These are phyloP conservation scores for Penicillium psychrofluorescens DNA, from an alignment of 495 filamentous ascomycete species.

Conservation along the genomic window DNA sequence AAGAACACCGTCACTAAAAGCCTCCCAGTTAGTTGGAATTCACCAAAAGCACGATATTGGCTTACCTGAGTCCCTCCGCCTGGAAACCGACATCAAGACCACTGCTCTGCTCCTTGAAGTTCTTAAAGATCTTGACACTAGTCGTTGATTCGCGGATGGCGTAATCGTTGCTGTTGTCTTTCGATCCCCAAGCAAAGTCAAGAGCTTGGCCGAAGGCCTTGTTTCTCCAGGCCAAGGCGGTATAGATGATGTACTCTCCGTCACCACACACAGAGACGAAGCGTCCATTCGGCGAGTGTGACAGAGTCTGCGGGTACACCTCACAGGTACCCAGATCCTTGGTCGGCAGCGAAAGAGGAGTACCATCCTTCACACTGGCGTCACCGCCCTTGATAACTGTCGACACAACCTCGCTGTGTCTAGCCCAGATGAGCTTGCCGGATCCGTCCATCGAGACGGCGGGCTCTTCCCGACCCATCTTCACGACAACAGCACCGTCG, in stretches of 20 bases:
- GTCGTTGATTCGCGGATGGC: constrained; percentile 90
- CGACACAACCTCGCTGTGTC: constrained; percentile 88
- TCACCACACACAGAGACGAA: constrained; percentile 97
- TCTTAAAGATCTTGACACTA: constrained; percentile 93
- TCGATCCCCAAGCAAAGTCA: constrained; percentile 96
- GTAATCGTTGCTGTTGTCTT: constrained; percentile 97
- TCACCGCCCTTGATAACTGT: constrained; percentile 92
- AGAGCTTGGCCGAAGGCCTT: constrained; percentile 92
- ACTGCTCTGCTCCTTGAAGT: constrained; percentile 88
- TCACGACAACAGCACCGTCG: constrained; percentile 94
- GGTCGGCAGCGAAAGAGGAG: constrained; percentile 74
- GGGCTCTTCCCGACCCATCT: constrained; percentile 94
- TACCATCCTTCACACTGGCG: constrained; percentile 75
- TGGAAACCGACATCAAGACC: constrained; percentile 94
- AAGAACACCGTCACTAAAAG: constrained; percentile 75
- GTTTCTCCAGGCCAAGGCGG: constrained; percentile 92
- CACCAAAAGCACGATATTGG: too few species aligned
- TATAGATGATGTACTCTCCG: constrained; percentile 98
- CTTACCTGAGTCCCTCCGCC: constrained; percentile 58
- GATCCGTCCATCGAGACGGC: constrained; percentile 95
- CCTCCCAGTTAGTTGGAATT: too few species aligned
- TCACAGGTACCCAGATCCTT: constrained; percentile 96
- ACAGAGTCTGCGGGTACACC: constrained; percentile 88
- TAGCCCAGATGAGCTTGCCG: constrained; percentile 92
- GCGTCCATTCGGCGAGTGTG: constrained; percentile 94